These are phyloP conservation scores for Onygena corvina DNA, from an alignment of 2,329 filamentous ascomycete species.

Conservation along the genomic window DNA sequence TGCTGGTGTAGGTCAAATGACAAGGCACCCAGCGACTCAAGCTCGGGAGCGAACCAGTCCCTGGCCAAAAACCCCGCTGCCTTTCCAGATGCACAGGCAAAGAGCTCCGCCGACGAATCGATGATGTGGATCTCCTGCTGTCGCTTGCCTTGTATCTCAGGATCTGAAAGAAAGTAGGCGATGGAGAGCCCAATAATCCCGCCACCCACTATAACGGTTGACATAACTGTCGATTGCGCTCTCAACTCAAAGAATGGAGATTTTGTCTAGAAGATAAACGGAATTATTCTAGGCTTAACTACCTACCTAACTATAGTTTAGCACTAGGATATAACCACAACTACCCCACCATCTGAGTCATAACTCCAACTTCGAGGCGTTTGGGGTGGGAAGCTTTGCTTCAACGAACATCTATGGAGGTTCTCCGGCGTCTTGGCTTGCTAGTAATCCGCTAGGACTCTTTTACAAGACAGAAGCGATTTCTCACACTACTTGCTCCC, in stretches of 20 bases:
- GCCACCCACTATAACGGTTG: conserved; percentile 55
- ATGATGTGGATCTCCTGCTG: conserved; percentile 43
- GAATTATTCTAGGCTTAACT: no score
- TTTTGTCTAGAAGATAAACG: no score
- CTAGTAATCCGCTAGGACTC: neutral
- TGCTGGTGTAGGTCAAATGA: conserved; percentile 57
- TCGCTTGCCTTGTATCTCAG: conserved; percentile 19
- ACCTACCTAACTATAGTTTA: neutral
- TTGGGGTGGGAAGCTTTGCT: no score
- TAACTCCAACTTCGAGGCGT: no score
- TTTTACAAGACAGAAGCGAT: neutral
- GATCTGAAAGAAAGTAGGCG: conserved; percentile 56
- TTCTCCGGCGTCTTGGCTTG: no score
- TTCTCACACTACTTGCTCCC: neutral
- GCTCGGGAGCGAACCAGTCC: conserved; percentile 55
- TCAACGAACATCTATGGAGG: no score
- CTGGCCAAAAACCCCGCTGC: conserved; percentile 62
- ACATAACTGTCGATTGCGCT: conserved; percentile 26
- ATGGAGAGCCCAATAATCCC: conserved; percentile 60
- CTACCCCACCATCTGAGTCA: no score
- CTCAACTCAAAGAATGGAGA: neutral
- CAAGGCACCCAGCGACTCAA: conserved; percentile 49
- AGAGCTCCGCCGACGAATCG: conserved; percentile 49
- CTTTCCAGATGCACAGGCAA: conserved; percentile 61
- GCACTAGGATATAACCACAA: no score